Conservation (phyloP, 768 basidiomycete species). For the Collybia nuda region DNA sequence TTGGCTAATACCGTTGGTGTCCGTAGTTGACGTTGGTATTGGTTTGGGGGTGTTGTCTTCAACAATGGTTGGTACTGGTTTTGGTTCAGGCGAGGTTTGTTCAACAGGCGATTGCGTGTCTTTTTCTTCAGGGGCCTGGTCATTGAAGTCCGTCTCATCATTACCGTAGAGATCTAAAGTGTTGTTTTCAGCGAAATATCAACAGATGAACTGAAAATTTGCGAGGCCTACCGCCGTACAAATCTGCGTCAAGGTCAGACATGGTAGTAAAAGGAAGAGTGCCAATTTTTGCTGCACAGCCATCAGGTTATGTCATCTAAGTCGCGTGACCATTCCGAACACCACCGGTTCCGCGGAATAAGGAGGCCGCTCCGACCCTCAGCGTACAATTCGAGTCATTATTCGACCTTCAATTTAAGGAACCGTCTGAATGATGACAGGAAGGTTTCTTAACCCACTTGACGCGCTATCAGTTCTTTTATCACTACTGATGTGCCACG, state of each 20-base stretch:
- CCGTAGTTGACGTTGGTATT: constrained; percentile 15
- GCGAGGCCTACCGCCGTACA: constrained; percentile 85
- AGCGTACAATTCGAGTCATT: too few species aligned
- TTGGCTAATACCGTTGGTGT: constrained; percentile 11
- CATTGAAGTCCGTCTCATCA: constrained; percentile 63
- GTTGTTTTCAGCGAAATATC: not conserved
- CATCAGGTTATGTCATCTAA: constrained; percentile 16
- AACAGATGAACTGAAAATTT: not conserved
- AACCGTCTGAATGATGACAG: not conserved
- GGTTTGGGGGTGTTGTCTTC: constrained; percentile 18
- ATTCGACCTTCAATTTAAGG: not conserved
- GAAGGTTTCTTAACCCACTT: not conserved
- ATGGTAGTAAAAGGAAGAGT: constrained; percentile 43
- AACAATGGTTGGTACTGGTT: constrained; percentile 9
- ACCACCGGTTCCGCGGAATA: too few species aligned
- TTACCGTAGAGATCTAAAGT: constrained; percentile 70
- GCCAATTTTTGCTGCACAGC: constrained; percentile 15
- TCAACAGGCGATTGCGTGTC: constrained; percentile 26
- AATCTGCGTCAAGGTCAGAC: constrained; percentile 87
- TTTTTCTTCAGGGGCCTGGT: constrained; percentile 41
- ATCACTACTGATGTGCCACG: too few species aligned
- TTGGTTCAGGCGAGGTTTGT: constrained; percentile 16
- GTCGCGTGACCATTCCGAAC: not conserved
- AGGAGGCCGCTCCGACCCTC: not conserved
- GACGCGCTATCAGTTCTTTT: not conserved